phyloP scores from a whole-genome alignment of 208 protist species.

The Trypanosoma mega region DNA sequence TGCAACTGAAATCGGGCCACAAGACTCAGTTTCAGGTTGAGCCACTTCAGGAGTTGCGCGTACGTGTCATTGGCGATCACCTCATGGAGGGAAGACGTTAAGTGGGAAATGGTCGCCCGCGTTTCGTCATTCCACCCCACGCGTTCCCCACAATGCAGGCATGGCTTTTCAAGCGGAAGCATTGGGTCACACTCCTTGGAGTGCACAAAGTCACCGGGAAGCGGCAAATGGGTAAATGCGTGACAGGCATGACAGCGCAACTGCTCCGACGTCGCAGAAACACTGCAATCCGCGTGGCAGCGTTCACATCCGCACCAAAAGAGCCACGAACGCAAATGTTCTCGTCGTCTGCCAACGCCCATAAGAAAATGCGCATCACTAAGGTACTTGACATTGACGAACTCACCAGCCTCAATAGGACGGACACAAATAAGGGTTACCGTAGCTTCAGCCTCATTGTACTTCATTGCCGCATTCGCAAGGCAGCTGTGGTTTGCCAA shows the following conservation, averaged over 20 bases:
- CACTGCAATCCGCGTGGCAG: constrained; percentile 46
- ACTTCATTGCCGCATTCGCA: constrained; percentile 91
- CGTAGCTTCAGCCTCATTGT: constrained; percentile 43
- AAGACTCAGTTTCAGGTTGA: constrained; percentile 30
- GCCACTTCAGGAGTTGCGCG: constrained; percentile 35
- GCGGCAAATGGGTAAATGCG: constrained; percentile 48
- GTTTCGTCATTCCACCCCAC: constrained; percentile 18
- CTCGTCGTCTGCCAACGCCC: constrained; percentile 71
- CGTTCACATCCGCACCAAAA: constrained; percentile 82
- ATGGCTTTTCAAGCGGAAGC: constrained; percentile 15
- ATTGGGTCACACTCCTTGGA: constrained; percentile 19
- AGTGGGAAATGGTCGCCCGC: constrained; percentile 11
- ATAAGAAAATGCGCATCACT: constrained; percentile 80
- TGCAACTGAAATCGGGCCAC: constrained; percentile 38
- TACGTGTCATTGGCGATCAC: constrained; percentile 24
- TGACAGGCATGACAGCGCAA: constrained; percentile 51
- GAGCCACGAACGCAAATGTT: constrained; percentile 79
- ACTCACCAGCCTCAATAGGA: constrained; percentile 57
- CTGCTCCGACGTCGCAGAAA: constrained; percentile 50
- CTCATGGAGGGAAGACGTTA: constrained; percentile 30
- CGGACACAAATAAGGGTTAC: constrained; percentile 79
- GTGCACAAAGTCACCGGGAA: constrained; percentile 7
- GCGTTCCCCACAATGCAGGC: constrained; percentile 17
- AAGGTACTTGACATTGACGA: constrained; percentile 89
- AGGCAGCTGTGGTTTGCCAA: constrained; percentile 86